Base-by-base conservation (phyloP, 2,329 filamentous ascomycete genomes). In the Aspergillus novoparasiticus region DNA sequence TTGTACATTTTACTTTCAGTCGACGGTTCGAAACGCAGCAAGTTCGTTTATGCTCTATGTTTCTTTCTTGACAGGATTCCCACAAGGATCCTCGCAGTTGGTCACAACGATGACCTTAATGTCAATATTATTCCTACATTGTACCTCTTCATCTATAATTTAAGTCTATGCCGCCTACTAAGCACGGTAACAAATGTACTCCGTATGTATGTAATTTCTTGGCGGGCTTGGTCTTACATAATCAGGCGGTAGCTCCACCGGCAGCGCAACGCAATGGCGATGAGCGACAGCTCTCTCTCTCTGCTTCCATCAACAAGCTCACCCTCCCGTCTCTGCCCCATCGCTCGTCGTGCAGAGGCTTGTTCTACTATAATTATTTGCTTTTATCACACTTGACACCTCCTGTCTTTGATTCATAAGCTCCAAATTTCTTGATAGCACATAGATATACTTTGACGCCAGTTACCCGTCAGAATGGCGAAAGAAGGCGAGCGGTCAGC, bases 401-500 rank as follows among this genome's bases (percentile, higher is more conserved):
- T 26, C 32, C 63, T 32, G 59, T 57, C 11, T 51, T 48, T 57
- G 45, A 57, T 39, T 30, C 57, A 54, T 41, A 57, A 23, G 36
- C 60, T 57, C 62, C 56, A 60, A 56, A 39, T 51, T 36, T 61
- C 34, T 60, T 51, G 45, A 64, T 61, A 61, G 45, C 46, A 61
- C 60, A 56, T 63, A 66, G 67, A 70, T 67, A 66, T 69, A 66
- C 71, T 72, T 41, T 70, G 68, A 72, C 70, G 68, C 73, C 70
- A 72, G 68, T 70, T 68, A 75, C 67, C 69, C 71, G 68, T 75
- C 71, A 73, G 71, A 80, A 97, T 98, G 95, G 94, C 94, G 83
- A 92, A 96, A 85, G 93, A 96, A 82, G 92, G 90, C 83, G 92
- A 96, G 82, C 87, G 90, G 85, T 86, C 91, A 79, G 92, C 91